Percentiles rank a stretch among this genome's conserved stretches.
Evolutionary conservation across 2,329 filamentous ascomycete genomes (phyloP).

Genomic region (Pezicula carpinea): DNA sequence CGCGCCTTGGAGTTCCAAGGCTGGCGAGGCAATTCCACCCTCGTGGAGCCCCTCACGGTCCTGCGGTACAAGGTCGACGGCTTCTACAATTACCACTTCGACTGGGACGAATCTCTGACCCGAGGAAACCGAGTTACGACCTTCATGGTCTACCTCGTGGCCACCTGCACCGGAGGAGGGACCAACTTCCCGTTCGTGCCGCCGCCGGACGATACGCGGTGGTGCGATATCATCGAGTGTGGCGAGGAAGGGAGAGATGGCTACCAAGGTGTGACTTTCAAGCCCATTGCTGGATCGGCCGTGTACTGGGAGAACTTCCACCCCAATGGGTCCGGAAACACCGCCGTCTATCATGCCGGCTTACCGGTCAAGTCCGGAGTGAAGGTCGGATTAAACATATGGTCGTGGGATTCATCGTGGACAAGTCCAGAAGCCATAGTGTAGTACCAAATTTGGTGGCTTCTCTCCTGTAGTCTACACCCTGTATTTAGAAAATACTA

Average conservation of each 20-base stretch:
- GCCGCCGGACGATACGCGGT: slow-evolving; percentile 24
- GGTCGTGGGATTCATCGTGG: slow-evolving; percentile 26
- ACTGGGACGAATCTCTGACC: slow-evolving; percentile 5
- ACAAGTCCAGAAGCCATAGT: too few relatives aligned
- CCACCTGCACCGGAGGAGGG: slow-evolving; percentile 12
- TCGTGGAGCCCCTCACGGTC: slow-evolving; percentile 54
- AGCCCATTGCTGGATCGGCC: slow-evolving; percentile 42
- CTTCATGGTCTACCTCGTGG: slow-evolving; percentile 13
- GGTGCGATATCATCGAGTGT: slow-evolving; percentile 53
- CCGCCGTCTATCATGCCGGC: slow-evolving; percentile 37
- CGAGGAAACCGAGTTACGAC: slow-evolving; percentile 7
- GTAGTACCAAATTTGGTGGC: too few relatives aligned
- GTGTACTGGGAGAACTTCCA: slow-evolving; percentile 43
- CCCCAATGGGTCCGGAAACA: slow-evolving; percentile 36
- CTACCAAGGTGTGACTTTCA: slow-evolving; percentile 40
- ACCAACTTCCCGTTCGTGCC: slow-evolving; percentile 9
- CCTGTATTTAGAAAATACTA: too few relatives aligned
- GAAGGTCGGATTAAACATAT: slow-evolving; percentile 45
- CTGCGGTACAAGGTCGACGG: slow-evolving; percentile 47
- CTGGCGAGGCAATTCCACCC: slow-evolving; percentile 15
- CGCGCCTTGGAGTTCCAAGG: too few relatives aligned
- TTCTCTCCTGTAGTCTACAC: too few relatives aligned
- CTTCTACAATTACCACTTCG: slow-evolving; percentile 21
- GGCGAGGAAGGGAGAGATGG: slow-evolving; percentile 29
- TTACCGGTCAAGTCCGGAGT: slow-evolving; percentile 34